phyloP scores from a whole-genome alignment of 345 rosid species.

The Euphorbia lathyris region DNA sequence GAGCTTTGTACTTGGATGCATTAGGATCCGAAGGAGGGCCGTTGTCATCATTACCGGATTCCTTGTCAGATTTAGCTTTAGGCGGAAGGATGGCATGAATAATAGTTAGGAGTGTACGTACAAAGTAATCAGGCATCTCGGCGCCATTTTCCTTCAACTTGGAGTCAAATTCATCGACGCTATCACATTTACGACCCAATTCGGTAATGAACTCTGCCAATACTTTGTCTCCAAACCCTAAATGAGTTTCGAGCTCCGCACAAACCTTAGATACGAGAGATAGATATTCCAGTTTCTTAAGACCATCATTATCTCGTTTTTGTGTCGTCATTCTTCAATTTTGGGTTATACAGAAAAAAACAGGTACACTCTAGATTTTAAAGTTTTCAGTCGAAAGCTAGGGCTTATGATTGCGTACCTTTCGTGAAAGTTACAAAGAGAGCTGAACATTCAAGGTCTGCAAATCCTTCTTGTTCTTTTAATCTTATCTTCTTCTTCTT shows the following conservation, averaged over 20 bases:
- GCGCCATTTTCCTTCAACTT: slow-evolving; percentile 72
- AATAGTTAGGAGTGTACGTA: slow-evolving; percentile 62
- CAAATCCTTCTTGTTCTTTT: background rate
- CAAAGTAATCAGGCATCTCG: slow-evolving; percentile 89
- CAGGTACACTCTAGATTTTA: background rate
- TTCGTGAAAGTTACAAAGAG: background rate
- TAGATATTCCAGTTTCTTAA: slow-evolving; percentile 49
- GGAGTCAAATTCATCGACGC: slow-evolving; percentile 68
- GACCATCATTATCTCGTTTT: background rate
- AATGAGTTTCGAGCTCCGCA: slow-evolving; percentile 70
- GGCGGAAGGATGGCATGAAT: slow-evolving; percentile 88
- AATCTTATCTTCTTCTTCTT: background rate
- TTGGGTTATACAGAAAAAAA: background rate
- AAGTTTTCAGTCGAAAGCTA: background rate
- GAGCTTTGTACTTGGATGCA: slow-evolving; percentile 28
- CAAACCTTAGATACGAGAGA: slow-evolving; percentile 86
- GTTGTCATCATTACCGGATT: background rate
- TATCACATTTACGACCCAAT: slow-evolving; percentile 49
- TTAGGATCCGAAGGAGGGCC: background rate
- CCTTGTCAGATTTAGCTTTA: slow-evolving; percentile 39
- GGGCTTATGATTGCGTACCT: background rate
- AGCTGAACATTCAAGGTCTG: background rate
- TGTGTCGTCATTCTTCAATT: background rate
- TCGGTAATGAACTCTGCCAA: slow-evolving; percentile 81
- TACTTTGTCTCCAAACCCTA: slow-evolving; percentile 72